Evolutionary conservation across 106 monocot species (phyloP), one percentile per base, ranked within the genome.

Genomic region (Vanilla planifolia): DNA sequence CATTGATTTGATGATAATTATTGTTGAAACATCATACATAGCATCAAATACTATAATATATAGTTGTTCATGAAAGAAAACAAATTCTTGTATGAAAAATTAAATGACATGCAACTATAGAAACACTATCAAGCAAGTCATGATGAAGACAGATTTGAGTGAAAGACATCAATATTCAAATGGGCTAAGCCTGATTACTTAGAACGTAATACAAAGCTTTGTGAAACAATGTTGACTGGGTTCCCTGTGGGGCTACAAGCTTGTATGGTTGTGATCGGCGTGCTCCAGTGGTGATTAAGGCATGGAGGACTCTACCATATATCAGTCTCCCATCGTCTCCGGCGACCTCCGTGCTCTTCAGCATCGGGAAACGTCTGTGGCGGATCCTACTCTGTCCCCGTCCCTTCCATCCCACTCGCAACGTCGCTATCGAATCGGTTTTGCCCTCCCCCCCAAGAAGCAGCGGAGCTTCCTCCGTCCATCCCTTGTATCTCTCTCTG

Each of bases 361-460:
- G 9, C 41, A 42, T 42, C 6, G 9, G 9, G 9, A 11, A 6
- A 42, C 11, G 9, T 11, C 41, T 11, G 6, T 8, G 6, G 9
- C 11, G 41, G 11, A 42, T 42, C 6, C 41, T 42, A 43, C 32
- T 55, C 7, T 8, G 23, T 4, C 28, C 15, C 5, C 24, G 40
- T 16, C 14, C 4, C 10, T 15, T 23, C 15, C 33, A 16, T 26
- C 22, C 29, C 32, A 11, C 64, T 72, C 64, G 72, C 42, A 46
- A 64, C 64, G 14, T 37, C 63, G 16, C 45, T 77, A 36, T 65
- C 7, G 37, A 17, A 60, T 80, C 23, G 85, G 85, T 25, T 85
- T 80, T 66, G 85, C 85, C 0, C 70, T 85, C 34, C 52, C 62
- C 15, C 70, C 79, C 50, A 85, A 85, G 75, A 85, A 85, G 70